Evolutionary conservation across 805 yeast species (phyloP).

Genomic region (Maudiozyma pseudohumilis): DNA sequence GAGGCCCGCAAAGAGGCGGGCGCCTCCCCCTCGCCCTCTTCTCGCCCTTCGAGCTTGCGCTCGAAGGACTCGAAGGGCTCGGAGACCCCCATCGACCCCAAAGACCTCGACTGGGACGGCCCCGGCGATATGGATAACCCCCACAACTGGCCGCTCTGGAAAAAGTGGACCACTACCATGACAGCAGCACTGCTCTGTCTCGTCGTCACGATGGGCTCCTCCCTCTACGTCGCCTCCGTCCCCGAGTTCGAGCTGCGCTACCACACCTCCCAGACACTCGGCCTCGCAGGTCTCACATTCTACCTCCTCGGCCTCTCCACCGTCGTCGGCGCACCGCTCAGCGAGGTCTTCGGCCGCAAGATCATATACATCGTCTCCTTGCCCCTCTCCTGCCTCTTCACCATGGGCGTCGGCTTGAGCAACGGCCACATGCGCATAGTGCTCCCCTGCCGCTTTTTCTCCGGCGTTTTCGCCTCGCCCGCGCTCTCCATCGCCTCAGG

Average conservation of each 20-base stretch:
- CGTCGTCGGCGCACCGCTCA: constrained; percentile 59
- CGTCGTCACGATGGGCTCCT: constrained; percentile 66
- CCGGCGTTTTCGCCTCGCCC: constrained; percentile 71
- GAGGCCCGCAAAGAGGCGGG: no score
- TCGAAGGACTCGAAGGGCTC: no score
- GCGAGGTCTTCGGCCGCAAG: constrained; percentile 61
- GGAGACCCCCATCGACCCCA: constrained; percentile 34
- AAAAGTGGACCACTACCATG: constrained; percentile 58
- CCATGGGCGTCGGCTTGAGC: constrained; percentile 64
- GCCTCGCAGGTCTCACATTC: constrained; percentile 58
- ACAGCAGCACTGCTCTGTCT: constrained; percentile 55
- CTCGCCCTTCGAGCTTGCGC: no score
- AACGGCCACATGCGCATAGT: constrained; percentile 46
- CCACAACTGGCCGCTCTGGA: constrained; percentile 54
- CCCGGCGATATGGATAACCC: constrained; percentile 58
- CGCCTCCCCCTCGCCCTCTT: no score
- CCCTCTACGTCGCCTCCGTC: constrained; percentile 58
- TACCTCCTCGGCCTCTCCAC: constrained; percentile 69
- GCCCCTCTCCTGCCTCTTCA: constrained; percentile 60
- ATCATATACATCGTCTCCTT: constrained; percentile 48
- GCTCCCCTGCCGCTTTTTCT: constrained; percentile 60
- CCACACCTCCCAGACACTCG: constrained; percentile 49
- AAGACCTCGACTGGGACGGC: constrained; percentile 47
- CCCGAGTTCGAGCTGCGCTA: constrained; percentile 41
- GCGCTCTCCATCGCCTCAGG: constrained; percentile 83